A percentile compares a stretch with the other conserved stretches of the same genome.
Evolutionary conservation across 179 eudicot genomes (phyloP).

Genomic region (Gypsophila paniculata): DNA sequence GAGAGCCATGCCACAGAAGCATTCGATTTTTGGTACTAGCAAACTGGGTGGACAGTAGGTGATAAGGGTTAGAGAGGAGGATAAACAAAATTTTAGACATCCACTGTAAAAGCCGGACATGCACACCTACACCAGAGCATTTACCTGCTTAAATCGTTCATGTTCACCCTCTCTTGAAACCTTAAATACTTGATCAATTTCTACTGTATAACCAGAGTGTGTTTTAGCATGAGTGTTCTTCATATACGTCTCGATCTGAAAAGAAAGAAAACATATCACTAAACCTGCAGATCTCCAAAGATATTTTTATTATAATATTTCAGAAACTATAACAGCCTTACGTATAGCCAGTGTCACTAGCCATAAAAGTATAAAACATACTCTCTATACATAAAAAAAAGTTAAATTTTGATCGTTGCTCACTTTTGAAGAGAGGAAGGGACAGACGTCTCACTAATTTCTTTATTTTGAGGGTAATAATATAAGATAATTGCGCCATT

Average conservation of each 20-base stretch:
- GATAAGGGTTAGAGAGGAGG: slow-evolving; percentile 7
- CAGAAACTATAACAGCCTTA: background rate
- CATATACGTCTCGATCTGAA: slow-evolving; percentile 66
- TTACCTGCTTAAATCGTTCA: slow-evolving; percentile 67
- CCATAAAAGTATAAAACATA: background rate
- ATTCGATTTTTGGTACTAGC: slow-evolving; percentile 67
- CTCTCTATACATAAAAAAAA: background rate
- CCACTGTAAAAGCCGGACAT: background rate
- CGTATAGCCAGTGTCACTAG: background rate
- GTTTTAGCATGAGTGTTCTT: slow-evolving; percentile 95
- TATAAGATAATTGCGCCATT: too few species aligned
- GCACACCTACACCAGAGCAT: background rate
- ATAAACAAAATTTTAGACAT: background rate
- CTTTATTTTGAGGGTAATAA: background rate
- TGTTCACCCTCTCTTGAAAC: slow-evolving; percentile 74
- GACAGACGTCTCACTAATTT: background rate
- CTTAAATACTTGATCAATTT: slow-evolving; percentile 70
- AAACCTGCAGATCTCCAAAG: background rate
- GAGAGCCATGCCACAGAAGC: slow-evolving; percentile 99
- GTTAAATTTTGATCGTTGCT: too few species aligned
- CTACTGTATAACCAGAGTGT: slow-evolving; percentile 70
- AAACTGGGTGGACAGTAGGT: slow-evolving; percentile 48
- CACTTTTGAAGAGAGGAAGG: background rate
- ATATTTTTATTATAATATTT: background rate
- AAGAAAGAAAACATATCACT: slow-evolving; percentile 13